phyloP scores from a whole-genome alignment of 305 asterid species.

The Caryopteris hybrid region DNA sequence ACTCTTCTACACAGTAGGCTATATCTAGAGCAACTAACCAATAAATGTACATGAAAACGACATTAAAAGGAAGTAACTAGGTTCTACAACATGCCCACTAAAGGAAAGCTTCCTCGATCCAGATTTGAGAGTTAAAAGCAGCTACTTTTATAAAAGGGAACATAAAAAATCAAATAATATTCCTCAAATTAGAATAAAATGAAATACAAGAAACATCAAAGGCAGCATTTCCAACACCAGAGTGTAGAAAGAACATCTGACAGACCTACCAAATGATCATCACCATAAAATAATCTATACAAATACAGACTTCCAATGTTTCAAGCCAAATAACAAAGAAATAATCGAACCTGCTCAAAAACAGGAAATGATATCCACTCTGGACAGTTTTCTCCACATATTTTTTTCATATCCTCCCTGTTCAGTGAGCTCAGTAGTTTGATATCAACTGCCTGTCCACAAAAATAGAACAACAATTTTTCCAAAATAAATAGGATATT shows the following conservation, averaged over 20 bases:
- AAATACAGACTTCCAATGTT: conserved; percentile 5
- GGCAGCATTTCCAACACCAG: background rate
- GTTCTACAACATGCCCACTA: background rate
- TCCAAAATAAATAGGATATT: background rate
- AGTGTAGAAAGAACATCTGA: background rate
- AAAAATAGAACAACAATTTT: conserved; percentile 11
- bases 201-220: background rate
- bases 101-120: background rate
- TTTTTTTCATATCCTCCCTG: conserved; percentile 88
- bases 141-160: background rate
- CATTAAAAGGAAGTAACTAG: conserved; percentile 1
- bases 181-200: background rate
- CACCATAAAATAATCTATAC: conserved; percentile 1
- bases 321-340: background rate
- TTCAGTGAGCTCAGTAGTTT: conserved; percentile 74
- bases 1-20: background rate
- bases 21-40: background rate
- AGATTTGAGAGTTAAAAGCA: background rate
- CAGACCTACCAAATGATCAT: background rate
- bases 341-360: conserved; percentile 68
- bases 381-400: conserved; percentile 88
- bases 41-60: background rate
- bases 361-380: conserved; percentile 98
- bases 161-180: background rate
- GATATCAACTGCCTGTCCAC: conserved; percentile 79